phyloP scores from a whole-genome alignment of 2,329 filamentous ascomycete genomes.

The Tolypocladium sp. region DNA sequence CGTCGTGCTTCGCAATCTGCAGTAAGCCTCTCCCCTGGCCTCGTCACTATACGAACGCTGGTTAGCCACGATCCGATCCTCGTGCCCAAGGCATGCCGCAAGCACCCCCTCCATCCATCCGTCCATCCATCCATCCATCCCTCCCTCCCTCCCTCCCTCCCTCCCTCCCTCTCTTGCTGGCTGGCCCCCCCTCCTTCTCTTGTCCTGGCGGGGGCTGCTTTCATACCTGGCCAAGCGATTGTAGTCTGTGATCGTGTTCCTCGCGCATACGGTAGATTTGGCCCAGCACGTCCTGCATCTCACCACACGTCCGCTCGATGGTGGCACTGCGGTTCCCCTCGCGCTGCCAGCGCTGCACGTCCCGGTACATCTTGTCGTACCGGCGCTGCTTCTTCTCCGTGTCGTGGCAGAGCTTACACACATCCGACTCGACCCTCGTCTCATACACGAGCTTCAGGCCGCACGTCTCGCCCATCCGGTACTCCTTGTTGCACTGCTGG shows the following conservation, averaged over 20 bases:
- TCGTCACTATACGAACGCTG: conserved; percentile 7
- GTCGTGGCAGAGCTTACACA: conserved; percentile 82
- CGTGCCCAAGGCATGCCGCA: background rate
- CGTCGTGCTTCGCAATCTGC: background rate
- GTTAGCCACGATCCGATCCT: conserved; percentile 5
- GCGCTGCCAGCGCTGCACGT: conserved; percentile 67
- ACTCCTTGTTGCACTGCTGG: conserved; percentile 88
- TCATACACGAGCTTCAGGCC: conserved; percentile 83
- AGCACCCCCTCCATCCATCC: background rate
- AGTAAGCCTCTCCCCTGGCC: conserved; percentile 8
- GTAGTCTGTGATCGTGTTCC: conserved; percentile 26
- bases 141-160: conserved; percentile 8
- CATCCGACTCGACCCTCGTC: conserved; percentile 52
- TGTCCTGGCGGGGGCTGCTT: background rate
- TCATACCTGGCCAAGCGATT: conserved; percentile 22
- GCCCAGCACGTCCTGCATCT: conserved; percentile 55
- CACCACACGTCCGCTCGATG: conserved; percentile 60
- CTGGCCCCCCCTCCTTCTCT: background rate
- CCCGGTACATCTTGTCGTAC: conserved; percentile 62
- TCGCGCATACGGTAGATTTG: conserved; percentile 45
- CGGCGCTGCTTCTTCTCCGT: conserved; percentile 77
- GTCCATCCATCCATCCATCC: background rate
- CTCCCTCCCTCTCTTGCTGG: background rate
- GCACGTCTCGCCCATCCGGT: conserved; percentile 92
- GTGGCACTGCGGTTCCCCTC: conserved; percentile 68